Conservation (phyloP, 768 basidiomycete genomes). For the Naganishia antarctica region DNA sequence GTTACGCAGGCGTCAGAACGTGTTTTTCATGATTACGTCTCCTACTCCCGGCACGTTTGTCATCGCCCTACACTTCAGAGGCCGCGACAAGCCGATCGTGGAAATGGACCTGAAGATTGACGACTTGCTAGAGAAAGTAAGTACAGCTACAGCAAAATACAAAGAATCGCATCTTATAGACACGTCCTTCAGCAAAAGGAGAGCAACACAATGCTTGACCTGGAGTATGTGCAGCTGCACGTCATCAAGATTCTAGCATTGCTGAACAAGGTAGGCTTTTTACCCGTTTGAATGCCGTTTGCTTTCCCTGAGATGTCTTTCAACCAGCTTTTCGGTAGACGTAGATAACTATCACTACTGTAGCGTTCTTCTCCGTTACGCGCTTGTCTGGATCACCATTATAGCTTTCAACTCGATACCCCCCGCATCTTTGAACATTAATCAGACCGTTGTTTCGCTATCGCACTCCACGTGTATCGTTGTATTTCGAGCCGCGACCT, state of each 20-base stretch:
- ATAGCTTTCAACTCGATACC: not conserved
- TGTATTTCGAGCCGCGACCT: not conserved
- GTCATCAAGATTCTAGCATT: conserved; percentile 89
- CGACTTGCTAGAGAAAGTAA: conserved; percentile 90
- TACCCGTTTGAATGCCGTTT: not conserved
- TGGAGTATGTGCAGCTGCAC: conserved; percentile 96
- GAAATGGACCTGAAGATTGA: conserved; percentile 99
- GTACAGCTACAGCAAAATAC: conserved; percentile 35
- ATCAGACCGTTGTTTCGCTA: too few relatives aligned
- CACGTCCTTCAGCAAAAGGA: conserved; percentile 78
- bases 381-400: too few relatives aligned
- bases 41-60: conserved; percentile 98
- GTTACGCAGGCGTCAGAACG: conserved; percentile 77
- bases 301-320: too few relatives aligned
- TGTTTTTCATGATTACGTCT: conserved; percentile 98
- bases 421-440: too few relatives aligned
- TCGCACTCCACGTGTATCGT: not conserved
- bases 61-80: conserved; percentile 97
- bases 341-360: conserved; percentile 5
- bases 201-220: conserved; percentile 88
- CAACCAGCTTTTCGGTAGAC: conserved; percentile 4
- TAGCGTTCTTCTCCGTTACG: too few relatives aligned
- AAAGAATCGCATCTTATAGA: not conserved
- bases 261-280: conserved; percentile 71
- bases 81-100: conserved; percentile 94